Conservation (phyloP, 2,329 filamentous ascomycete genomes). For the Colletotrichum gigasporum region DNA sequence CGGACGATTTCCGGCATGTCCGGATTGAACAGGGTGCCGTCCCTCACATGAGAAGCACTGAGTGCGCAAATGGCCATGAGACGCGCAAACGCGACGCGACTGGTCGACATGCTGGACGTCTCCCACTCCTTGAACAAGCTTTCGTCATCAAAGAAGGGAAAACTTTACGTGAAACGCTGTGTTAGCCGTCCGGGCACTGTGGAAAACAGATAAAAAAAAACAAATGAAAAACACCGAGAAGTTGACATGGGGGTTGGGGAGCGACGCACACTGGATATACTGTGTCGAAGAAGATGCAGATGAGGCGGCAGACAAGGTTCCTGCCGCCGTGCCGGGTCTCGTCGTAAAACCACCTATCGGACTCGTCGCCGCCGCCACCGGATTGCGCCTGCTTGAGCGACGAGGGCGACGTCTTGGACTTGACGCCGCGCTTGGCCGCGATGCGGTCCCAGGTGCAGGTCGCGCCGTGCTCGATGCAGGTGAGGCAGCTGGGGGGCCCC, state of each 20-base stretch:
- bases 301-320: slow-evolving; percentile 18
- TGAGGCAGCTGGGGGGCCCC: slow-evolving; percentile 23
- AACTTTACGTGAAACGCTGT: slow-evolving; percentile 33
- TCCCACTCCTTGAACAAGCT: slow-evolving; percentile 54
- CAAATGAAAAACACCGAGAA: too few relatives aligned
- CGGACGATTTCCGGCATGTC: slow-evolving; percentile 35
- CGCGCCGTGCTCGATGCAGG: slow-evolving; percentile 33
- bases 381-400: slow-evolving; percentile 9
- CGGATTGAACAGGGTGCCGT: slow-evolving; percentile 57
- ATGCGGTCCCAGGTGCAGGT: slow-evolving; percentile 31
- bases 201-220: too few relatives aligned
- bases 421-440: slow-evolving; percentile 32
- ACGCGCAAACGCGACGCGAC: slow-evolving; percentile 52
- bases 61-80: slow-evolving; percentile 63
- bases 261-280: slow-evolving; percentile 31
- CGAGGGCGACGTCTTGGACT: slow-evolving; percentile 27
- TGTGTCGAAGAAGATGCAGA: slow-evolving; percentile 32
- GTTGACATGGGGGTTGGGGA: neutral
- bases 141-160: slow-evolving; percentile 60
- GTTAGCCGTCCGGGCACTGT: too few relatives aligned
- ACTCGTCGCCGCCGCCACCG: neutral
- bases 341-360: slow-evolving; percentile 29
- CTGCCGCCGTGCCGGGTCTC: slow-evolving; percentile 28
- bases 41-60: slow-evolving; percentile 56
- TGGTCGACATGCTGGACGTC: slow-evolving; percentile 41